Conservation (phyloP, 257 asterid species). For the Handroanthus guayacan region DNA sequence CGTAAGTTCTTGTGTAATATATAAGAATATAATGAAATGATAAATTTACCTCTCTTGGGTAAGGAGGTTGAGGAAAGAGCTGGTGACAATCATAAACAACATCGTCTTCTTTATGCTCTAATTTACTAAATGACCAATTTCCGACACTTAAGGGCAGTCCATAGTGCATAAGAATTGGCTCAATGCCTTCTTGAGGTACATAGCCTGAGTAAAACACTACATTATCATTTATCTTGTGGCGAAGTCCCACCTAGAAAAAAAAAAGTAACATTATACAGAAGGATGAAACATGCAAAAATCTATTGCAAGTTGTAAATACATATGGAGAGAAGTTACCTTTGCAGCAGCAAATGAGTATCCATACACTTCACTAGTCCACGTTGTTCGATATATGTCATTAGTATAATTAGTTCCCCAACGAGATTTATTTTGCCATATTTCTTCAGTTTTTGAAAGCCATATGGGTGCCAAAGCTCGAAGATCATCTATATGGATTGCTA, state of each 20-base stretch:
- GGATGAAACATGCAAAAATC: background rate
- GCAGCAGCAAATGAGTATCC: slow-evolving; percentile 98
- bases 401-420: slow-evolving; percentile 90
- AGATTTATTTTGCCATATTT: slow-evolving; percentile 75
- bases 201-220: slow-evolving; percentile 96
- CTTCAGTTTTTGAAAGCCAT: slow-evolving; percentile 94
- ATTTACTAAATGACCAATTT: slow-evolving; percentile 93
- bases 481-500: slow-evolving; percentile 96
- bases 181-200: slow-evolving; percentile 78
- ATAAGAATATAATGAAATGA: too few species aligned
- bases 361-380: slow-evolving; percentile 99
- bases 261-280: background rate
- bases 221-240: slow-evolving; percentile 82
- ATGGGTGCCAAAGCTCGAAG: slow-evolving; percentile 90
- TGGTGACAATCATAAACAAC: slow-evolving; percentile 90
- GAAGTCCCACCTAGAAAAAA: slow-evolving; percentile 77
- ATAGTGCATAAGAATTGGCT: slow-evolving; percentile 95
- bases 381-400: slow-evolving; percentile 81
- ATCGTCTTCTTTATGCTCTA: slow-evolving; percentile 78
- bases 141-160: slow-evolving; percentile 90
- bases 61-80: slow-evolving; percentile 95
- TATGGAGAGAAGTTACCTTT: slow-evolving; percentile 56
- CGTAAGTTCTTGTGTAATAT: too few species aligned
- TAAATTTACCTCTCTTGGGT: slow-evolving; percentile 83
- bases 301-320: background rate